Base-by-base conservation (phyloP, 805 yeast species). In the Starmera dryadoides region DNA sequence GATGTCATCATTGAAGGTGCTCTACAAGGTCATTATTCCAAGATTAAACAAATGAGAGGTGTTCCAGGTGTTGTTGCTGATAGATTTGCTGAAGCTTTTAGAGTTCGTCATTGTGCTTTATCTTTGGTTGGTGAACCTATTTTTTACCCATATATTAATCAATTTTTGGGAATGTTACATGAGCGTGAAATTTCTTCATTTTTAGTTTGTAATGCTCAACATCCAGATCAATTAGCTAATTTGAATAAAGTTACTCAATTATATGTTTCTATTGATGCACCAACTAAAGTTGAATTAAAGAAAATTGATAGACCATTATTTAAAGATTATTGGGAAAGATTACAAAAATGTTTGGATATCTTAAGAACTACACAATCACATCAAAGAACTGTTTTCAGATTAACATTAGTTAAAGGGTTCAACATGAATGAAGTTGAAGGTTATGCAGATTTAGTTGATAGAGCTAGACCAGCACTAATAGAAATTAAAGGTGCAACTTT, bases 401-500 rank as follows among this genome's bases (percentile, higher is more conserved):
- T 88, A 48, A 88, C 97, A 0, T 69, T 88, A 41, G 97, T 88
- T 31, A 89, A 89, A 58, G 96, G 95, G 3, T 89, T 89, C 67
- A 88, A 88, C 52, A 85, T 86, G 81, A 76, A 70, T 38, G 94
- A 86, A 45, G 73, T 81, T 22, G 70, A 70, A 19, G 85, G 91
- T 9, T 88, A 88, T 56, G 96, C 95, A 0, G 95, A 86, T 55
- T 69, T 89, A 69, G 93, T 89, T 16, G 82, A 73, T 42, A 71
- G 79, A 40, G 96, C 88, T 3, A 63, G 67, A 43, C 97, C 97
- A 2, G 81, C 95, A 33, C 85, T 88, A 50, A 83, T 88, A 42
- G 97, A 88, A 60, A 82, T 88, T 43, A 88, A 88, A 62, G 97
- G 97, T 40, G 96, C 95, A 11, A 88, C 97, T 0, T 88, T 86